A percentile compares a stretch with the other conserved stretches of the same genome.
Conservation (phyloP, 1,139 yeast species). For the Debaryomycetaceae sp. region DNA sequence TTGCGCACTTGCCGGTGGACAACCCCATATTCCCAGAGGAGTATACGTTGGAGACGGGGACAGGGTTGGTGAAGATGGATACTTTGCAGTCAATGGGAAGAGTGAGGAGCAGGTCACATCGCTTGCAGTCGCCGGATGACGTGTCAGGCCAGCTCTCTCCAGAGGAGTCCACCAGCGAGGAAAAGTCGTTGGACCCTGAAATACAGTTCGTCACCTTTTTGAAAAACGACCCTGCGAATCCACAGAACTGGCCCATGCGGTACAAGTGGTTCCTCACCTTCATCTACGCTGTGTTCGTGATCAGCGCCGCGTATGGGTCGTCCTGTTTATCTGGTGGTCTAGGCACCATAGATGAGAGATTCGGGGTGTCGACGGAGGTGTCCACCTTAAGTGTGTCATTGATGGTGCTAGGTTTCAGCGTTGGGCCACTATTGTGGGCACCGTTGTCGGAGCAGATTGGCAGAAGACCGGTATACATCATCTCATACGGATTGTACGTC, state of each 20-base stretch:
- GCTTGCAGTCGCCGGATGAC: conserved; percentile 7
- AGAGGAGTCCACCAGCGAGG: conserved; percentile 9
- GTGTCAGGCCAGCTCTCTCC: conserved; percentile 13
- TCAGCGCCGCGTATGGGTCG: conserved; percentile 87
- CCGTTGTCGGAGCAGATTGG: conserved; percentile 87
- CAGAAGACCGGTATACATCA: conserved; percentile 76
- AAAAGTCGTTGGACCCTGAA: conserved; percentile 50
- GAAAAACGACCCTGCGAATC: conserved; percentile 78
- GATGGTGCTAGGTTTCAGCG: conserved; percentile 84
- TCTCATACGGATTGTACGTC: conserved; percentile 69
- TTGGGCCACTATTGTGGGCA: conserved; percentile 90
- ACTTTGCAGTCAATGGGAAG: conserved; percentile 71
- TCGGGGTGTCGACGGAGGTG: conserved; percentile 70
- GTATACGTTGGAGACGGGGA: conserved; percentile 78
- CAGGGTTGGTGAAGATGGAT: conserved; percentile 79
- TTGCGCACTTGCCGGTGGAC: conserved; percentile 49
- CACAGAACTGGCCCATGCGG: conserved; percentile 70
- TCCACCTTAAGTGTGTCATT: conserved; percentile 76
- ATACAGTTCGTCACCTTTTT: conserved; percentile 79
- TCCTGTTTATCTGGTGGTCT: conserved; percentile 87
- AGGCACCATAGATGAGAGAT: conserved; percentile 58
- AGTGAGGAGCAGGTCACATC: conserved; percentile 32
- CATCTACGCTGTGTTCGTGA: conserved; percentile 62
- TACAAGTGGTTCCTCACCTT: conserved; percentile 68
- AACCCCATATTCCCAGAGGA: conserved; percentile 87